These are phyloP conservation scores for Powellomyces hirtus DNA, from an alignment of 192 early-diverging fungal genomes.

Conservation along the genomic window DNA sequence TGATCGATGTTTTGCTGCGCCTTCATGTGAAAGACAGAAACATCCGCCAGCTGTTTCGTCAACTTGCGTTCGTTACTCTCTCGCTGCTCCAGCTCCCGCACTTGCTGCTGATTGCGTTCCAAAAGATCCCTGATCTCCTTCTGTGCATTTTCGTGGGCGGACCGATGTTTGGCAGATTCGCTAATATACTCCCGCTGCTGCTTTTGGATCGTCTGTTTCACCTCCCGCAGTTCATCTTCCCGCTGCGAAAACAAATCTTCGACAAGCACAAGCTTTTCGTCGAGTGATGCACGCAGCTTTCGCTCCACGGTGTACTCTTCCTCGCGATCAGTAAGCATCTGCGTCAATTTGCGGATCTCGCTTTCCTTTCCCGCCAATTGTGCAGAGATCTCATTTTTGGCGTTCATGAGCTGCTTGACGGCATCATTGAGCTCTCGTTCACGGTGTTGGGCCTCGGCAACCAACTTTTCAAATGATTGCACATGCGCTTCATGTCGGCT, in stretches of 20 bases:
- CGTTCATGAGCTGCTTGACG: constrained; percentile 30
- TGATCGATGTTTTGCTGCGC: constrained; percentile 32
- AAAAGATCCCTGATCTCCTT: constrained; percentile 39
- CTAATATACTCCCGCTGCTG: constrained; percentile 31
- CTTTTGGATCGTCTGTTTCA: constrained; percentile 28
- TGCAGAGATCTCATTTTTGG: constrained; percentile 35
- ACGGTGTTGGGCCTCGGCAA: constrained; percentile 20
- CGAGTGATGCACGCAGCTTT: neutral
- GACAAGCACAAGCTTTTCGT: neutral
- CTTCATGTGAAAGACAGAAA: constrained; percentile 31
- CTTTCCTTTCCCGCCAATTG: constrained; percentile 26
- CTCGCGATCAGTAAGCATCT: constrained; percentile 17
- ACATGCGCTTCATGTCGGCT: constrained; percentile 31
- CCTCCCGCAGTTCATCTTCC: constrained; percentile 33
- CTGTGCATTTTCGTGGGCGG: constrained; percentile 35
- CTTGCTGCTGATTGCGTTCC: constrained; percentile 37
- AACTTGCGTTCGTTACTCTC: constrained; percentile 33
- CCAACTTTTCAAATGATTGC: constrained; percentile 10
- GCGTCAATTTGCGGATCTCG: constrained; percentile 37
- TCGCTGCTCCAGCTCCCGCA: constrained; percentile 42
- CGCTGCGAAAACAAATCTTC: constrained; percentile 5
- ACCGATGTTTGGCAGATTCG: constrained; percentile 33
- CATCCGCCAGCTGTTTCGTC: constrained; percentile 37
- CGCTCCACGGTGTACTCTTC: neutral
- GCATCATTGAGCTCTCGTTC: constrained; percentile 23